Percentiles rank a stretch among this genome's conserved stretches.
These are phyloP conservation scores for Penicillium vulpinum DNA, from an alignment of 2,329 filamentous ascomycete species.

Conservation along the genomic window DNA sequence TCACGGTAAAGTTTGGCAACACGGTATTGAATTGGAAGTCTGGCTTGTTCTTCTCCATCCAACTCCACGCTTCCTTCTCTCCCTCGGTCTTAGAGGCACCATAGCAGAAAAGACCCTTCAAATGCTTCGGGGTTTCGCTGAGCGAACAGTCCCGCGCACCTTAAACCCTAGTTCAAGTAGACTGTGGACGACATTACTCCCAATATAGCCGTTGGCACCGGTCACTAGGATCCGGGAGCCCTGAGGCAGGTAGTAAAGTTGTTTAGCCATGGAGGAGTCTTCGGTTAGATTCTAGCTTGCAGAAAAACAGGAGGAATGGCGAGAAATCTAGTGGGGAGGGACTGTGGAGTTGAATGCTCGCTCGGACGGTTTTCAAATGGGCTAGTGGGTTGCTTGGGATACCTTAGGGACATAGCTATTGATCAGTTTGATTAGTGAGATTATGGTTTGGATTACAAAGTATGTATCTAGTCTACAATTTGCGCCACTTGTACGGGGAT, in stretches of 20 bases:
- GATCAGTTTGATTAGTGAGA: not conserved
- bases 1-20: slow-evolving; percentile 36
- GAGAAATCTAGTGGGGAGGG: not conserved
- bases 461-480: not conserved
- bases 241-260: slow-evolving; percentile 10
- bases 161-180: slow-evolving; percentile 44
- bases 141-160: slow-evolving; percentile 48
- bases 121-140: slow-evolving; percentile 31
- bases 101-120: slow-evolving; percentile 38
- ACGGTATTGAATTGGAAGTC: slow-evolving; percentile 46
- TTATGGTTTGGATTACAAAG: not conserved
- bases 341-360: slow-evolving; percentile 1
- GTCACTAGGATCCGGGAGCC: slow-evolving; percentile 43
- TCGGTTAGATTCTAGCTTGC: too few species aligned
- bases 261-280: not conserved
- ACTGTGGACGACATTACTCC: slow-evolving; percentile 40
- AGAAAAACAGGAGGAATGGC: not conserved
- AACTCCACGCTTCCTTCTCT: slow-evolving; percentile 51
- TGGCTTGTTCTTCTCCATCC: slow-evolving; percentile 45
- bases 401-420: too few species aligned
- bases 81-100: slow-evolving; percentile 50
- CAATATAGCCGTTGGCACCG: slow-evolving; percentile 48
- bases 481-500: not conserved
- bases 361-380: too few species aligned
- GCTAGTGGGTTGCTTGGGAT: not conserved